Evolutionary conservation across 179 eudicot species (phyloP).

Genomic region (Vitellaria paradoxa): DNA sequence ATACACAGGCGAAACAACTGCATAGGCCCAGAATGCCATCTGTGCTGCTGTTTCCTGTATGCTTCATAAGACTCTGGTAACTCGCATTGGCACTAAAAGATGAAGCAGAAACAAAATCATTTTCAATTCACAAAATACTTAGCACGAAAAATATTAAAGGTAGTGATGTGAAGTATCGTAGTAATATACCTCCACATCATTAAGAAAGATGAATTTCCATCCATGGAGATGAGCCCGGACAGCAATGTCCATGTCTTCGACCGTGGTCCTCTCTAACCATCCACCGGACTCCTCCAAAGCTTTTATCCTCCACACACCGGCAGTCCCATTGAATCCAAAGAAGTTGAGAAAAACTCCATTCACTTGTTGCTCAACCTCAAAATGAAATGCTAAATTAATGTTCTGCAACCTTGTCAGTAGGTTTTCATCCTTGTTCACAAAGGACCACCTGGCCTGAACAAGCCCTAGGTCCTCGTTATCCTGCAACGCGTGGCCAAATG

Average conservation of each 20-base stretch:
- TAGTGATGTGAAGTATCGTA: background rate
- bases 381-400: conserved; percentile 90
- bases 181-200: conserved; percentile 77
- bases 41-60: conserved; percentile 56
- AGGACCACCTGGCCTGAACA: conserved; percentile 97
- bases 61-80: conserved; percentile 65
- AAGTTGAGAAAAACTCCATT: conserved; percentile 88
- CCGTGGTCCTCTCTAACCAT: conserved; percentile 98
- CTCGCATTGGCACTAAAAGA: conserved; percentile 58
- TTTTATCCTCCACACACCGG: conserved; percentile 98
- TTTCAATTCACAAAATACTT: background rate
- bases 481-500: conserved; percentile 35
- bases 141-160: too few relatives aligned
- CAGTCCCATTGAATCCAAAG: conserved; percentile 98
- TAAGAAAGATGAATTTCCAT: conserved; percentile 88
- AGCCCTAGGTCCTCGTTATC: conserved; percentile 78
- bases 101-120: background rate
- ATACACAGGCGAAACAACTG: conserved; percentile 59
- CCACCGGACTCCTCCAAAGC: conserved; percentile 97
- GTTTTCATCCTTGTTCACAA: conserved; percentile 91
- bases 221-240: conserved; percentile 97
- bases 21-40: conserved; percentile 74
- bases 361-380: conserved; percentile 98
- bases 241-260: conserved; percentile 99
- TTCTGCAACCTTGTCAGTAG: conserved; percentile 79